These are phyloP conservation scores for Aspergillus funiculosus DNA, from an alignment of 495 filamentous ascomycete genomes.

Conservation along the genomic window DNA sequence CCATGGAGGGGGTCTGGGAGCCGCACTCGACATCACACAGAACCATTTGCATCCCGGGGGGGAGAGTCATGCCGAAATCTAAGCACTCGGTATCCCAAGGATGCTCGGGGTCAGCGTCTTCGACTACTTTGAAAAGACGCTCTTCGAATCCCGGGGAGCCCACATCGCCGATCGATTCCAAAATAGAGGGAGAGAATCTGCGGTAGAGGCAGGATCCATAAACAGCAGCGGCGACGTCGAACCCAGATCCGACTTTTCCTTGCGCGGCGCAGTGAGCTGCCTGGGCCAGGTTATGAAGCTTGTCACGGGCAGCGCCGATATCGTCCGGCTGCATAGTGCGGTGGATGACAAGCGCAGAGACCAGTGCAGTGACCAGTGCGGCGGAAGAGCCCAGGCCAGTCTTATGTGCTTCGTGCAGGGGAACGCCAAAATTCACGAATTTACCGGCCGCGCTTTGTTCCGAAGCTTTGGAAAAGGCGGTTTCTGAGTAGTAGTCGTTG, in stretches of 20 bases:
- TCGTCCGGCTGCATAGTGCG: conserved; percentile 64
- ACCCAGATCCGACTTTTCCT: conserved; percentile 92
- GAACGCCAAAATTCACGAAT: conserved; percentile 74
- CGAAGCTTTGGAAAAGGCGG: conserved; percentile 35
- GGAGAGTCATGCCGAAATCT: conserved; percentile 59
- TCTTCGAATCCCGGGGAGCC: conserved; percentile 59
- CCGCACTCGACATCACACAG: conserved; percentile 97
- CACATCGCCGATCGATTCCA: conserved; percentile 58
- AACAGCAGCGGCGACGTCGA: conserved; percentile 91
- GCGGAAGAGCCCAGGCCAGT: conserved; percentile 95
- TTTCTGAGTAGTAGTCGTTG: conserved; percentile 91
- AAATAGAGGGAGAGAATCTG: conserved; percentile 76
- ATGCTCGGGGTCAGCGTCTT: conserved; percentile 43
- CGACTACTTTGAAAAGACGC: conserved; percentile 58
- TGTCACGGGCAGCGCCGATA: conserved; percentile 47
- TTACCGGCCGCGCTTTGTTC: conserved; percentile 20
- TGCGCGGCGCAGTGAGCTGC: conserved; percentile 92
- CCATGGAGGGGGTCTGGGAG: conserved; percentile 90
- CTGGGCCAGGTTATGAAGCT: conserved; percentile 88
- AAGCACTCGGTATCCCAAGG: conserved; percentile 74
- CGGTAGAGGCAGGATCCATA: conserved; percentile 87
- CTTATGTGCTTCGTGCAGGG: conserved; percentile 78
- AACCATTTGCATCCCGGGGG: conserved; percentile 63
- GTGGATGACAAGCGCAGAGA: conserved; percentile 66
- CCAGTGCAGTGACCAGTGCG: conserved; percentile 87